phyloP scores from a whole-genome alignment of 202 grass and related monocot genomes.

The Cymbopogon flexuosus region DNA sequence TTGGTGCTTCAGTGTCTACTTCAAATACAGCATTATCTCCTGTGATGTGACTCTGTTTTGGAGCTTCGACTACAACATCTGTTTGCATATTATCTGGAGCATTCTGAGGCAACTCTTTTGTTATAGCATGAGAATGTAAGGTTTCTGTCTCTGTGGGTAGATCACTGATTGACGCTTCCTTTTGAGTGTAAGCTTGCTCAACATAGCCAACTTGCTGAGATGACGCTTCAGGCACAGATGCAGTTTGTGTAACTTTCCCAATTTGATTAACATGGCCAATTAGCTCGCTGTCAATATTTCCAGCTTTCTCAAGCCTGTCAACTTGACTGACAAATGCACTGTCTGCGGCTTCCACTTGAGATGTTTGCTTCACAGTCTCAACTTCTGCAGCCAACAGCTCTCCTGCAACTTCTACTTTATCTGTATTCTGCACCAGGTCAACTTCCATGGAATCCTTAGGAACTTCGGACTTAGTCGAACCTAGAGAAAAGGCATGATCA shows the following conservation, averaged over 20 bases:
- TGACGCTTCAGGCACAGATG: not conserved
- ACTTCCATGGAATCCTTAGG: slow-evolving; percentile 20
- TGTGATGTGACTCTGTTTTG: not conserved
- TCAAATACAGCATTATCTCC: not conserved
- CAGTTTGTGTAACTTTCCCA: slow-evolving; percentile 14
- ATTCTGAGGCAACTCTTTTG: not conserved
- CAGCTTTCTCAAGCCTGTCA: slow-evolving; percentile 19
- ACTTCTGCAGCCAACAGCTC: not conserved
- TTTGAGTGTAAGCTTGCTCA: slow-evolving; percentile 4
- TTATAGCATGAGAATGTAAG: not conserved
- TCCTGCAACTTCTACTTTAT: not conserved
- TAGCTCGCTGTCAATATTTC: slow-evolving; percentile 1
- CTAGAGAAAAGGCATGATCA: slow-evolving; percentile 30
- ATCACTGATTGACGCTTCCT: not conserved
- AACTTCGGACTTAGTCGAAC: slow-evolving; percentile 15
- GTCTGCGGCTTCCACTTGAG: slow-evolving; percentile 15
- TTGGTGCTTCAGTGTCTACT: not conserved
- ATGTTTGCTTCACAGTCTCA: not conserved
- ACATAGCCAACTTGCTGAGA: slow-evolving; percentile 9
- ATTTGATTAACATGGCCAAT: slow-evolving; percentile 3
- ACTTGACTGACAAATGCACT: not conserved
- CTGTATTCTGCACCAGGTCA: slow-evolving; percentile 26
- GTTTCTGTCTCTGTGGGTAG: not conserved
- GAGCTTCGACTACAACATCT: not conserved
- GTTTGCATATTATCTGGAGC: not conserved